Evolutionary conservation across 1,284 basidiomycete species (phyloP).

Genomic region (Cutaneotrichosporon sp.): DNA sequence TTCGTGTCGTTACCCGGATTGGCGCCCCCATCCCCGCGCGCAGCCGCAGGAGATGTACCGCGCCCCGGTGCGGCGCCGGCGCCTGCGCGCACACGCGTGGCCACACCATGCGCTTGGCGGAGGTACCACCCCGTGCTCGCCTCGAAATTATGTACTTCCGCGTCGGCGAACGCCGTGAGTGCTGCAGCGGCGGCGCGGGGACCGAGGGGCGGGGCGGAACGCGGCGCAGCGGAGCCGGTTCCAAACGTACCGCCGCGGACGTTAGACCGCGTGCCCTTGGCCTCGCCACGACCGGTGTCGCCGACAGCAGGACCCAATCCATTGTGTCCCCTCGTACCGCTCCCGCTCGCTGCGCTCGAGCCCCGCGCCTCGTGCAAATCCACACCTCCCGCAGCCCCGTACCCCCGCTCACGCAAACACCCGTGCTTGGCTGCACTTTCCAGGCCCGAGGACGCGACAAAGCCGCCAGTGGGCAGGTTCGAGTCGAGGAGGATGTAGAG

Average conservation of each 20-base stretch:
- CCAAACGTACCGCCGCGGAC: not conserved
- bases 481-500: conserved; percentile 69
- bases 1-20: no score
- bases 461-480: conserved; percentile 96
- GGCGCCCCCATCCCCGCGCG: no score
- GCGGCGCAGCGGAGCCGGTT: not conserved
- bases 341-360: no score
- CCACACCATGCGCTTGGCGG: conserved; percentile 57
- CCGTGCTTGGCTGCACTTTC: conserved; percentile 88
- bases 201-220: conserved; percentile 5
- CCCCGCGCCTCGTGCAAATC: no score
- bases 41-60: no score
- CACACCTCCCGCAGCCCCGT: not conserved
- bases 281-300: no score
- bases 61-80: no score
- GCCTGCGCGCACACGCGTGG: conserved; percentile 1
- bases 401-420: conserved; percentile 27
- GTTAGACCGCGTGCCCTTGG: no score
- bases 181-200: conserved; percentile 8
- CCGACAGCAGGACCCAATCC: no score
- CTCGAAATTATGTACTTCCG: conserved; percentile 58
- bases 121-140: conserved; percentile 70
- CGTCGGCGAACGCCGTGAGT: conserved; percentile 38
- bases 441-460: conserved; percentile 89
- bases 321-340: no score